Evolutionary conservation across 1,284 basidiomycete genomes (phyloP), one percentile per base, ranked within the genome.

Genomic region (Salmacisia buchloeana): DNA sequence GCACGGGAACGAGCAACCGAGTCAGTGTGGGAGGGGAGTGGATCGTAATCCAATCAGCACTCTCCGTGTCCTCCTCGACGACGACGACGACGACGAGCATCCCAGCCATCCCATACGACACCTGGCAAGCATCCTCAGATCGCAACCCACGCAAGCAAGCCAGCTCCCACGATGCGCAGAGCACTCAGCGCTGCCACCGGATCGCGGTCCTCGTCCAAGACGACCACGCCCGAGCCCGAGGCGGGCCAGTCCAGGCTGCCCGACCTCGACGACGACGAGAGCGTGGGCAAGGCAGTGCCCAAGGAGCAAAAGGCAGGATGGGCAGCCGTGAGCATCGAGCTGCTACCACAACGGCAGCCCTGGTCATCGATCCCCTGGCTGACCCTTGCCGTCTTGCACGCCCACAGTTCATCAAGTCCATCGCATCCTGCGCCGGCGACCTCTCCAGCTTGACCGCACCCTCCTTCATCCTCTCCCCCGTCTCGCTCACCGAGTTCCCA

Each of bases 401-500:
- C 29, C 23, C 58, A n/a, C n/a, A 74, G 61, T 76, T 76, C 61
- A 64, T 78, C 61, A 77, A 78, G 59, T 67, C 73, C 10, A 75
- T 79, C 45, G 77, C 77, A 62, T 71, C 70, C 59, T 76, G 77
- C 62, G 75, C 74, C 2, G 94, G 94, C 64, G 94, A 98, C 83
- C 85, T 98, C 61, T 94, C 90, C 1, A 88, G 89, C 3, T 84
- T 98, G 83, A 97, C 94, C 0, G 94, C 94, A 0, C 94, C 94
- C n/a, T 80, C 81, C 13, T 82, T 82, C 70, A 82, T 82, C 81
- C 82, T 74, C 79, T 80, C 80, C 70, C 83, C 75, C 69, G 72
- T 74, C 46, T 77, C 75, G 36, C 66, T 77, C 49, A 68, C 70
- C 63, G 77, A 79, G 65, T 79, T 74, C 66, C 76, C 77, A 10